Evolutionary conservation across 768 basidiomycete genomes (phyloP), one percentile per base, ranked within the genome.

Genomic region (Suillus variegatus): DNA sequence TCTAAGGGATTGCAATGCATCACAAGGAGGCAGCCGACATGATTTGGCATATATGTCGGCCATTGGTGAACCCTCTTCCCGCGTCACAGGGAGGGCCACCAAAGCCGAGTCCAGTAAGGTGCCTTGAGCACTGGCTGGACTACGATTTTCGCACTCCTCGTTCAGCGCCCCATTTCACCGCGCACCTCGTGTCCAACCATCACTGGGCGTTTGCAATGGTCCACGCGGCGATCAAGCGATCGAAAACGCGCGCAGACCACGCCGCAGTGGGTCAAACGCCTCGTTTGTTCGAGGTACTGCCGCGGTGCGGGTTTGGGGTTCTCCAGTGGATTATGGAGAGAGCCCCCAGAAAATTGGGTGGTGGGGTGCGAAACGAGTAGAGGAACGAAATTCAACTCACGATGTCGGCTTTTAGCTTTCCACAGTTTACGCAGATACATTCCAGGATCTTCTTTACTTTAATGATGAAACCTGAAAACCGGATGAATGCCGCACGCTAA

Each of bases 401-500:
- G 85, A 89, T 90, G 81, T 98, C 94, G 69, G 93, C 94, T 85
- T 97, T 98, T 71, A 99, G 85, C 80, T 93, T 96, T 76, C 97
- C 97, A 78, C 97, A 99, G 76, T 97, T 96, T 71, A 97, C 93
- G 84, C 97, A 99, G 70, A 99, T 94, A 81, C 91, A 92, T 84
- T 99, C 97, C 82, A 98, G 80, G 75, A 99, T 97, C 85, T 99
- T 99, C 85, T 99, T 99, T 78, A 99, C 95, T 88, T 99, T 99
- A 78, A 93, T 85, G 73, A 99, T 90, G 81, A 99, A 99, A 62
- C 97, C 95, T 91, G 72, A 16, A 32, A 46, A 22, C 9, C n/a
- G 9, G 28, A 38, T 36, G n/a, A 78, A 56, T 63, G 22, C 40
- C 60, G 16, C 25, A 65, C 36, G 18, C 10, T 28, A 28, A 60